A percentile compares a stretch with the other conserved stretches of the same genome.
phyloP scores from a whole-genome alignment of 2,329 filamentous ascomycete species.

The Monosporascus ibericus region DNA sequence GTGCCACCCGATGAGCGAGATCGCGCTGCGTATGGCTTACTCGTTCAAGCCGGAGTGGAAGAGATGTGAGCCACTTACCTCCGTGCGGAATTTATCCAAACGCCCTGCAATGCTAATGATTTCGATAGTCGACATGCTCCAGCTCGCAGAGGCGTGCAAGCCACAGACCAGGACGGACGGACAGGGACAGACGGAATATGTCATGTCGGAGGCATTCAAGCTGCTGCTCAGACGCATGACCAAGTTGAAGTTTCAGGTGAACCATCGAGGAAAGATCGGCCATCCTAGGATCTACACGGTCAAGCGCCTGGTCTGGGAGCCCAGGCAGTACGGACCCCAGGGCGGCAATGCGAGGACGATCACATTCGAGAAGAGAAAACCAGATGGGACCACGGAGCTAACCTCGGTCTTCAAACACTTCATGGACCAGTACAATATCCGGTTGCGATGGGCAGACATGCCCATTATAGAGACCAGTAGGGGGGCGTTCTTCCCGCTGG shows the following conservation, averaged over 20 bases:
- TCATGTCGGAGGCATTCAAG: constrained; percentile 46
- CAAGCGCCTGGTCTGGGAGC: constrained; percentile 42
- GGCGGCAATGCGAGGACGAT: constrained; percentile 46
- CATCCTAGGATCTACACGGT: constrained; percentile 46
- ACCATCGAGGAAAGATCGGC: constrained; percentile 43
- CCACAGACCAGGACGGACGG: constrained; percentile 25
- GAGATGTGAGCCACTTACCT: constrained; percentile 17
- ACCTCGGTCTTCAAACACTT: constrained; percentile 51
- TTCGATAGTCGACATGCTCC: constrained; percentile 17
- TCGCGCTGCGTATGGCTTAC: constrained; percentile 21
- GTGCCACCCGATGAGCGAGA: constrained; percentile 28
- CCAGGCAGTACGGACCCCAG: constrained; percentile 31
- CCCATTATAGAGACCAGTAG: constrained; percentile 54
- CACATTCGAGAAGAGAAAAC: constrained; percentile 45
- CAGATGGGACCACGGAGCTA: constrained; percentile 31
- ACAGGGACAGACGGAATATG: constrained; percentile 17
- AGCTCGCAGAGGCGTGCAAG: constrained; percentile 25
- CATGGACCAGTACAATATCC: constrained; percentile 44
- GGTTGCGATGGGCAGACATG: constrained; percentile 39
- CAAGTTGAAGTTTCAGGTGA: constrained; percentile 51
- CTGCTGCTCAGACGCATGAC: constrained; percentile 46
- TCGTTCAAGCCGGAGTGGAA: constrained; percentile 21
- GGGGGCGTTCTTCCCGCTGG: constrained; percentile 54
- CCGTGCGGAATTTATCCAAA: not conserved
- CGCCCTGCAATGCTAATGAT: constrained; percentile 22